A percentile compares a stretch with the other conserved stretches of the same genome.
phyloP scores from a whole-genome alignment of 805 yeast species.

The Cyberlindnera subsufficiens region DNA sequence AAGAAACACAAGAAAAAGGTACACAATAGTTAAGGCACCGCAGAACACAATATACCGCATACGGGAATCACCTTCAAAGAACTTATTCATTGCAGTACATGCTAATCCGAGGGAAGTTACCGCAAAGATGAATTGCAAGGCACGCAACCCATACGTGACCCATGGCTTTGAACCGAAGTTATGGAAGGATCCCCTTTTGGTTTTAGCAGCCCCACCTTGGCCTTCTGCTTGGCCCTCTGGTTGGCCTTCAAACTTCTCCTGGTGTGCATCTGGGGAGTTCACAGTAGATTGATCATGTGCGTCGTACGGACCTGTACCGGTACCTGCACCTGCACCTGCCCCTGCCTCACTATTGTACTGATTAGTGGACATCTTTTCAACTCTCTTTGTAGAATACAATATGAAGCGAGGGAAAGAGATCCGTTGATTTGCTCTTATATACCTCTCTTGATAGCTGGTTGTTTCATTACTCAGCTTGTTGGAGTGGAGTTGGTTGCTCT shows the following conservation, averaged over 20 bases:
- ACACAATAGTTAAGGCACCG: slow-evolving; percentile 25
- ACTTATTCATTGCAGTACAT: slow-evolving; percentile 20
- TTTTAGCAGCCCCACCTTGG: background rate
- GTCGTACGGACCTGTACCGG: slow-evolving; percentile 1
- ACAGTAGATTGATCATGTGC: slow-evolving; percentile 23
- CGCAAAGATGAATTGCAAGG: slow-evolving; percentile 23
- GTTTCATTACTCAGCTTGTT: background rate
- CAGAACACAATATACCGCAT: slow-evolving; percentile 27
- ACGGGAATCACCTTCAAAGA: slow-evolving; percentile 21
- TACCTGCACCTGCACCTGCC: background rate
- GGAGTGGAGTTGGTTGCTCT: no score
- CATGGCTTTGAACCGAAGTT: slow-evolving; percentile 6
- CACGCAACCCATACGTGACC: slow-evolving; percentile 13
- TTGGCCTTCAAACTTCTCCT: slow-evolving; percentile 10
- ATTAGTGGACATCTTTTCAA: no score
- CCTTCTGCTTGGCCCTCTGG: background rate
- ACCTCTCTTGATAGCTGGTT: background rate
- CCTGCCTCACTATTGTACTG: background rate
- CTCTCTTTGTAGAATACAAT: no score
- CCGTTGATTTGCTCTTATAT: background rate
- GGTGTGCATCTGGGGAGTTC: slow-evolving; percentile 14
- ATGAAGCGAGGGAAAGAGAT: background rate
- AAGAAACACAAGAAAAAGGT: slow-evolving; percentile 20
- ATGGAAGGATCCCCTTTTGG: no score
- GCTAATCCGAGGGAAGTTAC: slow-evolving; percentile 26